phyloP scores from a whole-genome alignment of 352 stramenopile species.

The Lagenidium sp. region DNA sequence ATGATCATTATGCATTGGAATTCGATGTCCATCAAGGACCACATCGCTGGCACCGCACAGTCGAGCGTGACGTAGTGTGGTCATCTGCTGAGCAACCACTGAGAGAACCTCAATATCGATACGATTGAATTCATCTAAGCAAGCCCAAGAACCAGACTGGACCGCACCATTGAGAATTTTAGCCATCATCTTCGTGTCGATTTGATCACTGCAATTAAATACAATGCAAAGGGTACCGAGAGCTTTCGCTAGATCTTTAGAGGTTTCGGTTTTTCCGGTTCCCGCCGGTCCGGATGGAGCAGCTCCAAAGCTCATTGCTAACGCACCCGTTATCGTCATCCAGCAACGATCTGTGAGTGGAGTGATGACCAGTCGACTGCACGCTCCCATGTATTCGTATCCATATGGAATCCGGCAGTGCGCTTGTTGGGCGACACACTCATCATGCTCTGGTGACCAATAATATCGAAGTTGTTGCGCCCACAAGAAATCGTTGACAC shows the following conservation, averaged over 20 bases:
- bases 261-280: slow-evolving; percentile 93
- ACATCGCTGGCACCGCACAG: slow-evolving; percentile 25
- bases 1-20: slow-evolving; percentile 52
- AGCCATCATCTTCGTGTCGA: slow-evolving; percentile 87
- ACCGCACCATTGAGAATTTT: slow-evolving; percentile 80
- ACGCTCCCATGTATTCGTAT: slow-evolving; percentile 91
- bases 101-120: slow-evolving; percentile 86
- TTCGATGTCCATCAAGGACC: slow-evolving; percentile 41
- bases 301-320: slow-evolving; percentile 83
- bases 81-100: slow-evolving; percentile 84
- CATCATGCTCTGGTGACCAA: slow-evolving; percentile 56
- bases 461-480: slow-evolving; percentile 71
- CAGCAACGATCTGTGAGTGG: slow-evolving; percentile 91
- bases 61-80: slow-evolving; percentile 41
- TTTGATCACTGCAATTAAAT: slow-evolving; percentile 95
- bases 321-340: slow-evolving; percentile 89
- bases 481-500: slow-evolving; percentile 61
- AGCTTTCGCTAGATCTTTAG: slow-evolving; percentile 89
- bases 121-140: slow-evolving; percentile 88
- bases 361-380: slow-evolving; percentile 88
- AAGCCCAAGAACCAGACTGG: slow-evolving; percentile 74
- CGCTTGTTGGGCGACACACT: slow-evolving; percentile 45
- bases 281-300: slow-evolving; percentile 84
- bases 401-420: slow-evolving; percentile 77
- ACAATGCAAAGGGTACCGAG: slow-evolving; percentile 92